Evolutionary conservation across 2,329 filamentous ascomycete genomes (phyloP).

Genomic region (Aotearoamyces nothofagi): DNA sequence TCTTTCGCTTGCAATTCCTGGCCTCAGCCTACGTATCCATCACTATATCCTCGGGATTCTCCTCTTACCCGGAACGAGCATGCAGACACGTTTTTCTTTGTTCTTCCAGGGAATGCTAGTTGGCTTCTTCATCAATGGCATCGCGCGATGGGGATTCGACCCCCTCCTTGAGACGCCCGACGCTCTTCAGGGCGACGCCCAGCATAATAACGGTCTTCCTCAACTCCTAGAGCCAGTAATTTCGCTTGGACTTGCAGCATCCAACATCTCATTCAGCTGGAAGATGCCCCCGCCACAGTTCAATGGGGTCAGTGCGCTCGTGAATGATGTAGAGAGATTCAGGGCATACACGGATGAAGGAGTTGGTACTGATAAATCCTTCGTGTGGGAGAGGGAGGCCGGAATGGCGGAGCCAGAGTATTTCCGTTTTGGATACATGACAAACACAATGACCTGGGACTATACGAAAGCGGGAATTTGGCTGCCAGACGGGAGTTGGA

Average conservation of each 20-base stretch:
- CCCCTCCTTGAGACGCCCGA: constrained; percentile 70
- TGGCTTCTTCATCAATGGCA: constrained; percentile 85
- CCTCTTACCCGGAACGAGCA: constrained; percentile 71
- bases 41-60: constrained; percentile 87
- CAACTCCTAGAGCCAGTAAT: constrained; percentile 31
- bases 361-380: constrained; percentile 26
- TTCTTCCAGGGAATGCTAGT: constrained; percentile 82
- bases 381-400: constrained; percentile 42
- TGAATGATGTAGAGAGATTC: constrained; percentile 76
- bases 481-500: constrained; percentile 49
- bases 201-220: constrained; percentile 46
- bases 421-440: constrained; percentile 63
- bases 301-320: constrained; percentile 64
- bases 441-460: constrained; percentile 47
- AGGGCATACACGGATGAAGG: constrained; percentile 50
- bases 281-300: constrained; percentile 28
- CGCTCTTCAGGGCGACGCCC: constrained; percentile 54
- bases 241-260: constrained; percentile 29
- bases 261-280: constrained; percentile 52
- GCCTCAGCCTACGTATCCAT: constrained; percentile 74
- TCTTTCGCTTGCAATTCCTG: constrained; percentile 55
- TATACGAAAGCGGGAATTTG: constrained; percentile 65
- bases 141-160: constrained; percentile 89
- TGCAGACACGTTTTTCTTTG: constrained; percentile 74
- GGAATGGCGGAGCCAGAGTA: constrained; percentile 43